phyloP scores from a whole-genome alignment of 2,329 filamentous ascomycete genomes.

The Colletotrichum incanum region DNA sequence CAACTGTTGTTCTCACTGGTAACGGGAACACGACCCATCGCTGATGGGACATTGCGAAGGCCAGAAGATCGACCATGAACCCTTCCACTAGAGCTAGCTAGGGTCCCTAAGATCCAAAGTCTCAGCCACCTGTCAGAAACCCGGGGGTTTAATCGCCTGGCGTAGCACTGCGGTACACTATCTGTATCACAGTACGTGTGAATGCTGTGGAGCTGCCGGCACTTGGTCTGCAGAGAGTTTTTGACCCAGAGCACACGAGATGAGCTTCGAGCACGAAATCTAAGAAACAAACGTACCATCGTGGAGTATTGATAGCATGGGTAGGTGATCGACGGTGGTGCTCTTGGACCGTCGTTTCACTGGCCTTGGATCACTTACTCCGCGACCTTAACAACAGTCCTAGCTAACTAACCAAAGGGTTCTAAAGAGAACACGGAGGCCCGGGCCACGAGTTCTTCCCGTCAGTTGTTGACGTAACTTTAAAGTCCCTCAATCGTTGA shows the following conservation, averaged over 20 bases:
- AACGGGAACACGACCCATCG: not conserved
- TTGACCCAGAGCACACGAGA: not conserved
- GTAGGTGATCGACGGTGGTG: not conserved
- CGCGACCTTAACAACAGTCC: not conserved
- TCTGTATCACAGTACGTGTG: not conserved
- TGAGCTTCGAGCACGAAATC: not conserved
- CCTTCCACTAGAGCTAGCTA: conserved; percentile 7
- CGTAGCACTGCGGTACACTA: not conserved
- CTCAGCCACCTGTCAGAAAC: conserved; percentile 23
- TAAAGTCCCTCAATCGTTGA: conserved; percentile 7
- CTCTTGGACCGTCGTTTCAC: conserved; percentile 4
- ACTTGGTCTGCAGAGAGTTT: conserved; percentile 7
- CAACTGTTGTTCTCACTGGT: not conserved
- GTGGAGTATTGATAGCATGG: not conserved
- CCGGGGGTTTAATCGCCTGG: conserved; percentile 10
- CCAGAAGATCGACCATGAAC: not conserved
- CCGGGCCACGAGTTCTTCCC: conserved; percentile 27
- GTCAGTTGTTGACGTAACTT: conserved; percentile 25
- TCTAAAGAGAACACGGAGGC: conserved; percentile 9
- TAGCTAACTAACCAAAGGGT: not conserved
- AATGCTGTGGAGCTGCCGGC: conserved; percentile 19
- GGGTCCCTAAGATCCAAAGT: conserved; percentile 10
- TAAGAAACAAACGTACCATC: too few species aligned
- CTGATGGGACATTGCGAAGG: not conserved
- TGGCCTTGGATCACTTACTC: not conserved